Base-by-base conservation (phyloP, 1,284 basidiomycete genomes). In the Fomitopsis pinicola region DNA sequence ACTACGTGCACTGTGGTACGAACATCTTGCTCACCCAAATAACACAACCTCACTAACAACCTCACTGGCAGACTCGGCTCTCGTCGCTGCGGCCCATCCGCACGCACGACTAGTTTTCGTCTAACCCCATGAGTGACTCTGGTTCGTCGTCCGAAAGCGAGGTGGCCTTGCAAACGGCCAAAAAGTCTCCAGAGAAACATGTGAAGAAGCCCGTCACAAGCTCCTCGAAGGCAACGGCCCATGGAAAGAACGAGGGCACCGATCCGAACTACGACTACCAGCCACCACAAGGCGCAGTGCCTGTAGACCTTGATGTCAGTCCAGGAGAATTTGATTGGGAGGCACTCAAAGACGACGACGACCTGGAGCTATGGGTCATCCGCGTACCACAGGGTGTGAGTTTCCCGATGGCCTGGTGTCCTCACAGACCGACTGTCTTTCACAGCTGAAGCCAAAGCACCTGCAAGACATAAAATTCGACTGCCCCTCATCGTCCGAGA, bases 331-430 rank as follows among this genome's bases (percentile, higher is more conserved):
- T 89, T 63, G 89, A 90, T 66, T 92, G 87, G 84, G 86, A 88
- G 62, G 71, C 77, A 3, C 63, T 91, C 5, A 78, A 83, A n/a
- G 71, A 81, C 17, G 79, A 88, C 59, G 78, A 82, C 0, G 80
- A 88, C 62, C 68, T 83, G 3, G 89, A 92, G 67, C 65, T 92
- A 5, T 91, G 88, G 83, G 73, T 91, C 12, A 78, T 92, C 26
- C 81, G 89, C 9, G 81, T 85, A 15, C 89, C 89, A 14, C 81
- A 84, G 6, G 78, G 78, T 50, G 89, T 91, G 69, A 64, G 88
- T 77, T 9, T 19, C n/a, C 30, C 22, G 42, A 33, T 48, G 17
- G 46, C n/a, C 1, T 26, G 4, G 8, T 57, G 28, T 57, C 30
- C 46, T 61, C 28, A n/a, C 15, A 28, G 44, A 17, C 36, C n/a